phyloP scores from a whole-genome alignment of 2,329 filamentous ascomycete species.

The Claviceps digitariae region DNA sequence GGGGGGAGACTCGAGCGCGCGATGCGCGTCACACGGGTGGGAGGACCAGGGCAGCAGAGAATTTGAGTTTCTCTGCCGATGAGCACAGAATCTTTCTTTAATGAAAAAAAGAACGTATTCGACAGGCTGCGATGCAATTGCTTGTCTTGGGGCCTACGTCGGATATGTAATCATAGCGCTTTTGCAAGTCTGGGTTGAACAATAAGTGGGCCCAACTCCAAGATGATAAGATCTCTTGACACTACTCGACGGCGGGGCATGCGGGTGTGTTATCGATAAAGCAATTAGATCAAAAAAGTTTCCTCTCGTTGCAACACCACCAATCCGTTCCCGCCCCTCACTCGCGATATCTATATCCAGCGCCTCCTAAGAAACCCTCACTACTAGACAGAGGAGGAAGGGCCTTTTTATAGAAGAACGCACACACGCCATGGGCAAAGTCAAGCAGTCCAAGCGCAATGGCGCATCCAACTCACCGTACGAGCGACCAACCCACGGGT shows the following conservation, averaged over 20 bases:
- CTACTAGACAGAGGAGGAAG: neutral
- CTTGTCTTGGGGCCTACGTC: neutral
- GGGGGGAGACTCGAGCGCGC: constrained; percentile 4
- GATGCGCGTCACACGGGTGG: neutral
- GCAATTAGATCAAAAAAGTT: constrained; percentile 4
- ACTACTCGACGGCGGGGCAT: no score
- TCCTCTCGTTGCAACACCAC: neutral
- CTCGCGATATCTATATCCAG: constrained; percentile 1
- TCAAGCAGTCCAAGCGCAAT: constrained; percentile 38
- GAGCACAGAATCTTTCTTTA: no score
- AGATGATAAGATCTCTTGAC: no score
- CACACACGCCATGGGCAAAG: constrained; percentile 35
- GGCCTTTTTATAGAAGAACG: neutral
- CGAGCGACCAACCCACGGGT: constrained; percentile 21
- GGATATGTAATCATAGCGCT: neutral
- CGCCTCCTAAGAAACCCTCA: neutral
- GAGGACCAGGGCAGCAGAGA: neutral
- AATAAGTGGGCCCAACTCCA: neutral
- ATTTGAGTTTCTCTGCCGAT: neutral
- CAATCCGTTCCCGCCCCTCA: neutral
- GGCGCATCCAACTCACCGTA: constrained; percentile 29
- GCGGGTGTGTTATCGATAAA: constrained; percentile 12
- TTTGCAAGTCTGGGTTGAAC: neutral
- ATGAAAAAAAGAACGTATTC: no score
- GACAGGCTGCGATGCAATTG: neutral